Percentiles rank a stretch among this genome's conserved stretches.
Conservation (phyloP, 345 rosid species). For the Melaleuca quinquenervia region DNA sequence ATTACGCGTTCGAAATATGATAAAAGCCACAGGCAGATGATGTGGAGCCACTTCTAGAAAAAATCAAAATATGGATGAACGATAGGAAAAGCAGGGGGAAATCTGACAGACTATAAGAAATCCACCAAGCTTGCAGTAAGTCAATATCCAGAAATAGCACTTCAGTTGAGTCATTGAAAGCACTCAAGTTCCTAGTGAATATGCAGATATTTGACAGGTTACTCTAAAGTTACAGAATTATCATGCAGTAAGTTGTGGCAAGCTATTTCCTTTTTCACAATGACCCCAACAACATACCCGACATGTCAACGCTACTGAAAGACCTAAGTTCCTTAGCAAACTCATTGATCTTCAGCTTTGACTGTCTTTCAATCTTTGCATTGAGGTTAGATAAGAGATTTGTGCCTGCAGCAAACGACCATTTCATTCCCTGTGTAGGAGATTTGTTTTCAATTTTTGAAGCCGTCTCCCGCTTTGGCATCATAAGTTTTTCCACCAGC, state of each 20-base stretch:
- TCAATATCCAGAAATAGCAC: background rate
- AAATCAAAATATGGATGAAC: background rate
- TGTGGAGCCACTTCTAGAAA: background rate
- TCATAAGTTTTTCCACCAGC: constrained; percentile 59
- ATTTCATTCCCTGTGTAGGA: constrained; percentile 47
- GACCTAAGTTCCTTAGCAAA: constrained; percentile 72
- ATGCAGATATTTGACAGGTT: background rate
- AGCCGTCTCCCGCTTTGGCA: constrained; percentile 34
- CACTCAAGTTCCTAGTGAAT: background rate
- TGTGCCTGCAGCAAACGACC: constrained; percentile 69
- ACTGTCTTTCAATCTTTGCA: constrained; percentile 58
- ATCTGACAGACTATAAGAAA: background rate
- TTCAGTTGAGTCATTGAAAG: background rate
- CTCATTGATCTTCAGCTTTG: constrained; percentile 76
- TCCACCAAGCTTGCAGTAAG: background rate
- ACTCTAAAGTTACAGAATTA: background rate
- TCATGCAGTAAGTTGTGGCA: background rate
- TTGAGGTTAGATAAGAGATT: constrained; percentile 57
- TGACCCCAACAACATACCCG: constrained; percentile 40
- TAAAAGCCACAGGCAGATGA: background rate
- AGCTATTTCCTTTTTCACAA: background rate
- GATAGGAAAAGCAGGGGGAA: background rate
- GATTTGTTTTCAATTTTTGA: constrained; percentile 30
- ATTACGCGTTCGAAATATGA: background rate
- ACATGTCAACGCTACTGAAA: constrained; percentile 79